phyloP scores from a whole-genome alignment of 768 basidiomycete species.

The Vishniacozyma victoriae region DNA sequence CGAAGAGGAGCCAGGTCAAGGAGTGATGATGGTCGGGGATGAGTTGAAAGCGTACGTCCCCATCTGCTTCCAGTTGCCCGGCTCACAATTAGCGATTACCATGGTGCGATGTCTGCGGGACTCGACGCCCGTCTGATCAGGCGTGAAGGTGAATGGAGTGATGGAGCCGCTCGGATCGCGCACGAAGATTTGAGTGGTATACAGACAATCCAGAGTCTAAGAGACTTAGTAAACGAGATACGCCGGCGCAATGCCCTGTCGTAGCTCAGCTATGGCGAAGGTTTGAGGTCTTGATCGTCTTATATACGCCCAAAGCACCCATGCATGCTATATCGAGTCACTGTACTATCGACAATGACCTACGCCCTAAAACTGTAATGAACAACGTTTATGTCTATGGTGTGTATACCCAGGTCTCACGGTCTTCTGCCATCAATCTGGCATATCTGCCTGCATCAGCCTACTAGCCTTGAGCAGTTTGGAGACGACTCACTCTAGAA shows the following conservation, averaged over 20 bases:
- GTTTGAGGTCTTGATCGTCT: not conserved
- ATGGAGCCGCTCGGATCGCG: conserved; percentile 29
- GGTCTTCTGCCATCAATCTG: too few species aligned
- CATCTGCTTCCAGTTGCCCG: not conserved
- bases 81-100: conserved; percentile 30
- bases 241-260: conserved; percentile 4
- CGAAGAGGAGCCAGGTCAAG: conserved; percentile 12
- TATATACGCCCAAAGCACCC: not conserved
- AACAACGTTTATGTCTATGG: not conserved
- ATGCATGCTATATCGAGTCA: not conserved
- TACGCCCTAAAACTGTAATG: not conserved
- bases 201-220: conserved; percentile 14
- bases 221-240: conserved; percentile 32
- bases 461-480: too few species aligned
- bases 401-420: not conserved
- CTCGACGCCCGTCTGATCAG: conserved; percentile 37
- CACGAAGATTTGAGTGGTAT: conserved; percentile 24
- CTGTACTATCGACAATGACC: not conserved
- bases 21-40: conserved; percentile 44
- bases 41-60: conserved; percentile 42
- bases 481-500: conserved; percentile 45
- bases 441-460: too few species aligned
- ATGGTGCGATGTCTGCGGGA: conserved; percentile 25
- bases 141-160: conserved; percentile 36
- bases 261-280: not conserved